These are phyloP conservation scores for Lodderomyces pseudojiufengensis DNA, from an alignment of 1,139 yeast species.

Conservation along the genomic window DNA sequence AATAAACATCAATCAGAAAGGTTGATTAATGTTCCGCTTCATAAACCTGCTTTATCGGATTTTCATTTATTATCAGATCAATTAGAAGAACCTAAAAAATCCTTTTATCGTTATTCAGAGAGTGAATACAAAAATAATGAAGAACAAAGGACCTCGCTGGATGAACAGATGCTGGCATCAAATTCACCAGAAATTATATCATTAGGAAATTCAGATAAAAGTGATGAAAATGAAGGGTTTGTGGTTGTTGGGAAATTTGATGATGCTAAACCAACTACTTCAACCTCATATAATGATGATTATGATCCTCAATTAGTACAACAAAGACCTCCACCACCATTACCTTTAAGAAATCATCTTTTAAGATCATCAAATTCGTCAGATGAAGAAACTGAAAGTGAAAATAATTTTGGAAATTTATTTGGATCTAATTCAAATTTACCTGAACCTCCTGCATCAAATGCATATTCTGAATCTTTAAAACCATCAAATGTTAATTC, in stretches of 20 bases:
- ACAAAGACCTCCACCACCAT: slow-evolving; percentile 8
- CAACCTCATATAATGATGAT: slow-evolving; percentile 1
- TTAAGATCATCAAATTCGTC: slow-evolving; percentile 10
- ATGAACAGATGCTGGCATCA: slow-evolving; percentile 8
- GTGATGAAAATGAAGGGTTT: slow-evolving; percentile 19
- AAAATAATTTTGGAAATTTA: slow-evolving; percentile 20
- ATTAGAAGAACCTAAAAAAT: slow-evolving; percentile 27
- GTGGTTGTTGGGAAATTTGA: slow-evolving; percentile 17
- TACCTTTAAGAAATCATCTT: slow-evolving; percentile 9
- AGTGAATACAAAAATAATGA: slow-evolving; percentile 16
- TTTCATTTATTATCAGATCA: slow-evolving; percentile 26
- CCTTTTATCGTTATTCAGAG: slow-evolving; percentile 29
- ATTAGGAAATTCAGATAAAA: slow-evolving; percentile 1
- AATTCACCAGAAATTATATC: slow-evolving; percentile 1
- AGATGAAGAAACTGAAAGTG: slow-evolving; percentile 21
- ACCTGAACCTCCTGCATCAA: slow-evolving; percentile 18
- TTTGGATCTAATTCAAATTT: slow-evolving; percentile 28
- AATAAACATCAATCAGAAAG: slow-evolving; percentile 7
- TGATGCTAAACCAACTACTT: not conserved
- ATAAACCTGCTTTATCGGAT: slow-evolving; percentile 28
- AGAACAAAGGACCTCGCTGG: slow-evolving; percentile 14
- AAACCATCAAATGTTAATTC: slow-evolving; percentile 24
- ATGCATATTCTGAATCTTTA: slow-evolving; percentile 16
- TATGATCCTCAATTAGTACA: not conserved
- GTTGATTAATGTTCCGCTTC: slow-evolving; percentile 26